A percentile compares a stretch with the other conserved stretches of the same genome.
phyloP scores from a whole-genome alignment of 352 stramenopile species.

The Globisporangium perplexum region DNA sequence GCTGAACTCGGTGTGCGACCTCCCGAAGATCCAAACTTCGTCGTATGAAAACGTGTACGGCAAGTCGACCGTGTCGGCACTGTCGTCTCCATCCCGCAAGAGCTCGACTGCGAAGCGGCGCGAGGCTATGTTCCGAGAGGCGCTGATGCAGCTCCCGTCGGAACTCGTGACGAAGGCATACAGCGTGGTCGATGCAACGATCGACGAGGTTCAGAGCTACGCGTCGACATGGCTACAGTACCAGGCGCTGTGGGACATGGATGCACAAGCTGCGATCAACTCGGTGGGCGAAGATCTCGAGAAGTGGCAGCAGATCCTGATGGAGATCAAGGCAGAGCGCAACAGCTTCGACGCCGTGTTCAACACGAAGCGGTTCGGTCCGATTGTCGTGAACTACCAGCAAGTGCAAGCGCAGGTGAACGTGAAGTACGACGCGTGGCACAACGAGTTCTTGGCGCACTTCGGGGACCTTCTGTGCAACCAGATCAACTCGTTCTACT shows the following conservation, averaged over 20 bases:
- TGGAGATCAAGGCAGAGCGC: slow-evolving; percentile 94
- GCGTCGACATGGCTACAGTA: slow-evolving; percentile 97
- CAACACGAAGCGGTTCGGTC: slow-evolving; percentile 88
- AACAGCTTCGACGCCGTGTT: slow-evolving; percentile 92
- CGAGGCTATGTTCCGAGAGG: slow-evolving; percentile 71
- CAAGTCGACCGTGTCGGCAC: slow-evolving; percentile 48
- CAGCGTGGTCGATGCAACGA: slow-evolving; percentile 58
- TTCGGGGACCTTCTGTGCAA: slow-evolving; percentile 94
- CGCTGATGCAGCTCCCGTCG: slow-evolving; percentile 44
- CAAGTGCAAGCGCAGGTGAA: slow-evolving; percentile 92
- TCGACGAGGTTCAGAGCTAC: slow-evolving; percentile 90
- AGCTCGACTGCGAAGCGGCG: slow-evolving; percentile 46
- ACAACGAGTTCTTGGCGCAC: slow-evolving; percentile 96
- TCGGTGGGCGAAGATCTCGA: slow-evolving; percentile 92
- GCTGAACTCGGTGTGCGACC: slow-evolving; percentile 91
- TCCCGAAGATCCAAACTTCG: slow-evolving; percentile 87
- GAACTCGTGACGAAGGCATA: slow-evolving; percentile 78
- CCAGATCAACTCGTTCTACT: slow-evolving; percentile 90
- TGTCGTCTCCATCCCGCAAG: slow-evolving; percentile 60
- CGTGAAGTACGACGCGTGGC: slow-evolving; percentile 99
- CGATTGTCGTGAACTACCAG: slow-evolving; percentile 88
- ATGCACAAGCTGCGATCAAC: slow-evolving; percentile 91
- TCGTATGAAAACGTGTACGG: slow-evolving; percentile 87
- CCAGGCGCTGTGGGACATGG: slow-evolving; percentile 98
- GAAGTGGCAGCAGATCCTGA: slow-evolving; percentile 96